phyloP scores from a whole-genome alignment of 2,329 filamentous ascomycete species.

The Ophiostoma quercus region DNA sequence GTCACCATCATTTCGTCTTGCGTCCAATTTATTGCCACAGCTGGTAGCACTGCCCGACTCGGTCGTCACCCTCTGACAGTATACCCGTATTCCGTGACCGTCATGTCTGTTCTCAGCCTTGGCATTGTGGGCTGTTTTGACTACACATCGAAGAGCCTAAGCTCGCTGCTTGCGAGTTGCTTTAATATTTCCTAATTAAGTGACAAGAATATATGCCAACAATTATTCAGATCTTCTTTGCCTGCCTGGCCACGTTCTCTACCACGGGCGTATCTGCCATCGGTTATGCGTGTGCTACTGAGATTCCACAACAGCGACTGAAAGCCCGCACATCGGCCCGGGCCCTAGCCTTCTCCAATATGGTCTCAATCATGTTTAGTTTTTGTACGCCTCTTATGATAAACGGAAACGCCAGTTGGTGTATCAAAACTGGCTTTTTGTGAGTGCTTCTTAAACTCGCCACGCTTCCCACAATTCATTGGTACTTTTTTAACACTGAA shows the following conservation, averaged over 20 bases:
- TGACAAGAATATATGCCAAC: not conserved
- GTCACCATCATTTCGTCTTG: slow-evolving; percentile 40
- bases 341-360: slow-evolving; percentile 37
- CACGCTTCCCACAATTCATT: too few species aligned
- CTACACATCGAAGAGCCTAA: not conserved
- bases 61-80: not conserved
- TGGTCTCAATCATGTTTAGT: slow-evolving; percentile 41
- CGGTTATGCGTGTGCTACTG: slow-evolving; percentile 41
- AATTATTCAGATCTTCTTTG: not conserved
- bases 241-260: slow-evolving; percentile 33
- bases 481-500: too few species aligned
- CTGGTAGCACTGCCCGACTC: slow-evolving; percentile 21
- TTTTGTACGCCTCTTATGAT: slow-evolving; percentile 44
- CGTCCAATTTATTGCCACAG: slow-evolving; percentile 39
- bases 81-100: not conserved
- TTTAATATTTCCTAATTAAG: not conserved
- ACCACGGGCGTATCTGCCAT: slow-evolving; percentile 41
- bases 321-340: slow-evolving; percentile 39
- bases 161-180: not conserved
- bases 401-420: slow-evolving; percentile 38
- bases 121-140: not conserved
- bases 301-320: slow-evolving; percentile 39
- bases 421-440: slow-evolving; percentile 31
- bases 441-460: not conserved
- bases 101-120: not conserved